Base-by-base conservation (phyloP, 2,329 filamentous ascomycete species). In the Trichoderma sp. region DNA sequence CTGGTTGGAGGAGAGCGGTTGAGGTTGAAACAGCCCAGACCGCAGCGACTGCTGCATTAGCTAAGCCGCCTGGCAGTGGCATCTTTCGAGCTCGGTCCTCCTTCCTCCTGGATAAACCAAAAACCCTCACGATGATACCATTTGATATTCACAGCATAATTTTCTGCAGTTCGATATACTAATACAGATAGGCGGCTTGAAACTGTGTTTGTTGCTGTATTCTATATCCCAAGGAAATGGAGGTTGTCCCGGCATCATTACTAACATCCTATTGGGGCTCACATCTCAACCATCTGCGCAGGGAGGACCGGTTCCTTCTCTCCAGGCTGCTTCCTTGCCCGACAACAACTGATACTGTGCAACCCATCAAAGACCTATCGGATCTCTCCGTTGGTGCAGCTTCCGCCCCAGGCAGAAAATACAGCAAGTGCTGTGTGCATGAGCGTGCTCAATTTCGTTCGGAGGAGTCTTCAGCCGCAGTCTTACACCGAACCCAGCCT, bases 361-460 rank as follows among this genome's bases (percentile, higher is more conserved):
- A 43, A 31, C 14, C 29, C 53, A 29, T 5, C 7, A 43, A 16
- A 35, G 13, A 53, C 61, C 61, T 64, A 56, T 56, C 49, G 61
- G 49, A 64, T 31, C 4, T 37, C 24, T 14, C n/a, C 10, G 40
- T 21, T 43, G 24, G 24, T 19, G 21, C n/a, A 55, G 27, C 21
- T 64, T 29, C 7, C 31, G 14, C 14, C n/a, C 14, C 33, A 43
- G 52, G 27, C 24, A n/a, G 27, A 29, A 56, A 24, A 21, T 13
- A 35, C 61, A 56, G 61, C 61, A 56, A 64, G 61, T 56, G 61
- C 49, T 64, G 61, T 56, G 35, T 14, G 33, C 61, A 64, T 56
- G 40, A 56, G 35, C 29, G 55, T 56, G 61, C 35, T 64, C 49
- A 19, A 37, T 43, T 11, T 56, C 61, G 27, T 56, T 27, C 31